These are phyloP conservation scores for Hura crepitans DNA, from an alignment of 441 rosid species.

Conservation along the genomic window DNA sequence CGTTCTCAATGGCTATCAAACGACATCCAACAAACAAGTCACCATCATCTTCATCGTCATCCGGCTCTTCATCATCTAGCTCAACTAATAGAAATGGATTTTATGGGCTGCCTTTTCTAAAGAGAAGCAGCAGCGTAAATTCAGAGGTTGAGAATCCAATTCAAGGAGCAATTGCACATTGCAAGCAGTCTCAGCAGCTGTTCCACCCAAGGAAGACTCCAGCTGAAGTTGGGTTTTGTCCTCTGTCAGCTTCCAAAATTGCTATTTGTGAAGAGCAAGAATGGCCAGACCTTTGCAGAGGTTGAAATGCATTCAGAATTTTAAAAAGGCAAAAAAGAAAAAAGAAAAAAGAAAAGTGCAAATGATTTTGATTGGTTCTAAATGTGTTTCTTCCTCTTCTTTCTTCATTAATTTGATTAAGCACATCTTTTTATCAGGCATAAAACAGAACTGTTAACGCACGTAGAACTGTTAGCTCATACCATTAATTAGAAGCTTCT, in stretches of 20 bases:
- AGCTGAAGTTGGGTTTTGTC: slow-evolving; percentile 49
- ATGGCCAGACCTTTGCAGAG: slow-evolving; percentile 47
- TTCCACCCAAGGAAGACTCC: slow-evolving; percentile 37
- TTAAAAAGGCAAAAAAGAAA: slow-evolving; percentile 11
- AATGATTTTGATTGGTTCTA: slow-evolving; percentile 24
- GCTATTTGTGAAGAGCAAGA: slow-evolving; percentile 55
- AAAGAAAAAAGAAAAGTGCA: slow-evolving; percentile 17
- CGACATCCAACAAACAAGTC: slow-evolving; percentile 47
- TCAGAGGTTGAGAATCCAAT: slow-evolving; percentile 71
- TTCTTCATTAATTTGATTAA: slow-evolving; percentile 16
- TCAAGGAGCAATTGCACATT: slow-evolving; percentile 91
- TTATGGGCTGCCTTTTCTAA: slow-evolving; percentile 49
- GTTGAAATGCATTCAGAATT: slow-evolving; percentile 27
- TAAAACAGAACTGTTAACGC: not conserved
- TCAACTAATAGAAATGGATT: slow-evolving; percentile 51
- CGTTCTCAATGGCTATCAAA: slow-evolving; percentile 69
- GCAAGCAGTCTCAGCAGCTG: slow-evolving; percentile 64
- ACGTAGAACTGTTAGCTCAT: slow-evolving; percentile 16
- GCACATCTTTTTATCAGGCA: slow-evolving; percentile 15
- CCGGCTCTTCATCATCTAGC: slow-evolving; percentile 51
- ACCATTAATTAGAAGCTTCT: slow-evolving; percentile 23
- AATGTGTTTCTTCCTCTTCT: slow-evolving; percentile 20
- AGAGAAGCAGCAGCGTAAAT: slow-evolving; percentile 65
- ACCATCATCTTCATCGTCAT: slow-evolving; percentile 41
- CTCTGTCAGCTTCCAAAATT: slow-evolving; percentile 48